Conservation (phyloP, 371 early-diverging fungal genomes). For the Batrachochytrium dendrobatidis region DNA sequence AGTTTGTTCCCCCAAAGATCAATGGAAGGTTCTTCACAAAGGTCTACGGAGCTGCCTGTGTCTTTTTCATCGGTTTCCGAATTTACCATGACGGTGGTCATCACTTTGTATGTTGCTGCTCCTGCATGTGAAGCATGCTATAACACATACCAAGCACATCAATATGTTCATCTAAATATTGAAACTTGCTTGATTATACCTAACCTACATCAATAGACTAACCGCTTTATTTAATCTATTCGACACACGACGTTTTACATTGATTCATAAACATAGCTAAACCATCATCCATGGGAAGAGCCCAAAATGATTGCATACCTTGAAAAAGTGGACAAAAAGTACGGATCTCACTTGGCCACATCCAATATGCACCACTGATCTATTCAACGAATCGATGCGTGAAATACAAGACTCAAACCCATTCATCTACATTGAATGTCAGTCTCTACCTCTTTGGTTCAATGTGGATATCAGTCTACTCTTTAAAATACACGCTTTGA, state of each 20-base stretch:
- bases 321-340: slow-evolving; percentile 47
- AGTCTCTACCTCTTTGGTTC: too few species aligned
- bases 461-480: too few species aligned
- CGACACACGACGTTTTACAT: too few species aligned
- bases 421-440: neutral
- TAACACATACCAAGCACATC: too few species aligned
- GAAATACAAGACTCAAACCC: neutral
- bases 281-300: slow-evolving; percentile 41
- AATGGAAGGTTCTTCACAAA: neutral
- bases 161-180: too few species aligned
- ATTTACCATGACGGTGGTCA: slow-evolving; percentile 1
- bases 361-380: slow-evolving; percentile 43
- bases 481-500: too few species aligned
- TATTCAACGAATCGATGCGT: neutral
- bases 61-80: neutral
- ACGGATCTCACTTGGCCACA: slow-evolving; percentile 33
- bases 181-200: too few species aligned
- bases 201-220: too few species aligned
- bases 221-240: too few species aligned
- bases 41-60: neutral
- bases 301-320: slow-evolving; percentile 39
- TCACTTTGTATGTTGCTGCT: neutral
- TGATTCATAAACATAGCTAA: too few species aligned
- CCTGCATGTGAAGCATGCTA: too few species aligned
- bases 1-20: neutral